Percentiles rank a stretch among this genome's conserved stretches.
phyloP scores from a whole-genome alignment of 2,329 filamentous ascomycete genomes.

The Erysiphe neolycopersici region DNA sequence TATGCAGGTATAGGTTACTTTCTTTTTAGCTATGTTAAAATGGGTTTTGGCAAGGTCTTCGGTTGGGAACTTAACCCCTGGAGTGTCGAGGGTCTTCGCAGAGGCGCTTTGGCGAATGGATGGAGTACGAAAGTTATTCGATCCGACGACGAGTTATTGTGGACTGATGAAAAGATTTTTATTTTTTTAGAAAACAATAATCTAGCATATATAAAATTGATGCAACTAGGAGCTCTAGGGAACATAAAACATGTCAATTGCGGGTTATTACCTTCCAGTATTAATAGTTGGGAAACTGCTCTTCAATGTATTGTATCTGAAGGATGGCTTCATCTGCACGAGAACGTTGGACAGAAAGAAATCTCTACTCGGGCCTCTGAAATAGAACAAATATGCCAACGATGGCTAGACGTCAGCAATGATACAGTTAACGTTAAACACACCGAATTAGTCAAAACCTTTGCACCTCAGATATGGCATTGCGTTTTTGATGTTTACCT shows the following conservation, averaged over 20 bases:
- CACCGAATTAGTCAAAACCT: constrained; percentile 41
- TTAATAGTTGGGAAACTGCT: constrained; percentile 24
- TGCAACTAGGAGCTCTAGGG: constrained; percentile 9
- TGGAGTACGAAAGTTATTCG: constrained; percentile 33
- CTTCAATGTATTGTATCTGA: constrained; percentile 19
- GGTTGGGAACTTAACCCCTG: constrained; percentile 83
- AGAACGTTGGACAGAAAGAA: constrained; percentile 32
- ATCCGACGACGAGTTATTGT: constrained; percentile 13
- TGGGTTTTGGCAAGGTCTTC: constrained; percentile 41
- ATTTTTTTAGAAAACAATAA: constrained; percentile 46
- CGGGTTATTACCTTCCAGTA: constrained; percentile 32
- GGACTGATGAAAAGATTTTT: constrained; percentile 26
- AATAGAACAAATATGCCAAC: constrained; percentile 6
- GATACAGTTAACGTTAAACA: constrained; percentile 20
- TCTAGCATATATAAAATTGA: constrained; percentile 13
- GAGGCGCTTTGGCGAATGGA: constrained; percentile 44
- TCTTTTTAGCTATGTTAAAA: constrained; percentile 51
- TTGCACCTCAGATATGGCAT: constrained; percentile 42
- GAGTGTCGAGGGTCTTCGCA: constrained; percentile 57
- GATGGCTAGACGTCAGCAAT: constrained; percentile 3
- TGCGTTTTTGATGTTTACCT: constrained; percentile 36
- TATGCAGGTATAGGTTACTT: constrained; percentile 94
- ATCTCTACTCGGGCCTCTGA: constrained; percentile 15
- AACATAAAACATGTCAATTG: constrained; percentile 29
- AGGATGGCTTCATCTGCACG: constrained; percentile 37